Evolutionary conservation across 371 early-diverging fungal genomes (phyloP).

Genomic region (Syncephalastrum sp.): DNA sequence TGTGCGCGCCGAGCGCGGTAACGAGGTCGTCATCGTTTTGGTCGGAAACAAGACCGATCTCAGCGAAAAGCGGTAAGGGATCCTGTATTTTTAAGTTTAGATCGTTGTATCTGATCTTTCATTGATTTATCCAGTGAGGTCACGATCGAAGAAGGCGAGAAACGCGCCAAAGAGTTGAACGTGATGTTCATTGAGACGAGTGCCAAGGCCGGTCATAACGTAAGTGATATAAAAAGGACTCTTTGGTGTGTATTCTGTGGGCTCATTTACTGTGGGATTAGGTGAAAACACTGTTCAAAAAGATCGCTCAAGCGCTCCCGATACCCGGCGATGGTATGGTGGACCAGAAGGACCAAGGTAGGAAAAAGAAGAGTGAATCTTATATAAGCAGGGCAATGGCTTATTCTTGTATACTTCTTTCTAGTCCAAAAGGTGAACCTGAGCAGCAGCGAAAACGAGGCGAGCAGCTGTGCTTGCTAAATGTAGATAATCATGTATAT

Average conservation of each 20-base stretch:
- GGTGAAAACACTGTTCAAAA: conserved; percentile 89
- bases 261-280: conserved; percentile 2
- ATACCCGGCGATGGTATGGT: conserved; percentile 69
- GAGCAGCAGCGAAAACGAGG: conserved; percentile 15
- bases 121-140: conserved; percentile 62
- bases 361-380: neutral
- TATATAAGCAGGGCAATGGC: too few relatives aligned
- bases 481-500: too few relatives aligned
- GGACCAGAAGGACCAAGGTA: conserved; percentile 37
- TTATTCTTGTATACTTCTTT: neutral
- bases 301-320: conserved; percentile 93
- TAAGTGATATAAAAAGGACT: conserved; percentile 8
- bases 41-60: conserved; percentile 99
- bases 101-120: neutral
- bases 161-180: conserved; percentile 87
- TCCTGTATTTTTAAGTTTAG: neutral
- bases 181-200: conserved; percentile 96
- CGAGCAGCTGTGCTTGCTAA: conserved; percentile 34
- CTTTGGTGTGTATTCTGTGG: neutral
- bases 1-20: conserved; percentile 94
- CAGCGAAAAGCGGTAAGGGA: conserved; percentile 76
- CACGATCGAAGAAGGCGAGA: conserved; percentile 92
- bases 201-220: conserved; percentile 97
- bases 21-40: conserved; percentile 94
- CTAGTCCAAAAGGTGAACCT: conserved; percentile 36